Conservation (phyloP, 495 filamentous ascomycete species). For the Aspergillus campestris region DNA sequence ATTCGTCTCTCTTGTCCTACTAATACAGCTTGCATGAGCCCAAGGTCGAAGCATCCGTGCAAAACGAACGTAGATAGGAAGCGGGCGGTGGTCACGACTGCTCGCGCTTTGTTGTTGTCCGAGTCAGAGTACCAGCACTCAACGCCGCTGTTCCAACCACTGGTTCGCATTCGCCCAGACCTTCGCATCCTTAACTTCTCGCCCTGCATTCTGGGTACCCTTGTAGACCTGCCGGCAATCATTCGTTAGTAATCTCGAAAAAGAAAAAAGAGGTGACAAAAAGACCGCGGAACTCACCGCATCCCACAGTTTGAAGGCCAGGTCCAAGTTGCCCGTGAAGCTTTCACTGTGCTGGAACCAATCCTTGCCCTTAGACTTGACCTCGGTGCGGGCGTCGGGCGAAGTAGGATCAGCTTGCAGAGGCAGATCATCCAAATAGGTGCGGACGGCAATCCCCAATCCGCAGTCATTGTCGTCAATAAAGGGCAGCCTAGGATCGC, state of each 20-base stretch:
- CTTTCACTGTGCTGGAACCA: conserved; percentile 72
- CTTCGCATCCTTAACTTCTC: conserved; percentile 53
- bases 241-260: not conserved
- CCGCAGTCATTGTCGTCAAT: conserved; percentile 73
- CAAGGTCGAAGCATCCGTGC: no score
- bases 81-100: no score
- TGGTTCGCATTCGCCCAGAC: conserved; percentile 57
- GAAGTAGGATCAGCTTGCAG: conserved; percentile 45
- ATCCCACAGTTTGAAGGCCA: conserved; percentile 76
- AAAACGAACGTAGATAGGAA: no score
- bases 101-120: no score
- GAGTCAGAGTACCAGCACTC: conserved; percentile 3
- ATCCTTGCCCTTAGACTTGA: conserved; percentile 53
- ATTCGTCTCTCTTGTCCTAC: no score
- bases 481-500: conserved; percentile 64
- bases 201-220: conserved; percentile 57
- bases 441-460: conserved; percentile 84
- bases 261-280: not conserved
- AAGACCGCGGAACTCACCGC: conserved; percentile 44
- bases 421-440: conserved; percentile 80
- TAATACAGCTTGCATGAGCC: no score
- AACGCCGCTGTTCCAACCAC: conserved; percentile 51
- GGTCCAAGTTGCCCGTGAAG: conserved; percentile 67
- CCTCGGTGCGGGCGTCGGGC: conserved; percentile 50
- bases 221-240: conserved; percentile 43